Evolutionary conservation across 805 yeast species (phyloP), one percentile per base, ranked within the genome.

Genomic region (Lipomyces chichibuensis): DNA sequence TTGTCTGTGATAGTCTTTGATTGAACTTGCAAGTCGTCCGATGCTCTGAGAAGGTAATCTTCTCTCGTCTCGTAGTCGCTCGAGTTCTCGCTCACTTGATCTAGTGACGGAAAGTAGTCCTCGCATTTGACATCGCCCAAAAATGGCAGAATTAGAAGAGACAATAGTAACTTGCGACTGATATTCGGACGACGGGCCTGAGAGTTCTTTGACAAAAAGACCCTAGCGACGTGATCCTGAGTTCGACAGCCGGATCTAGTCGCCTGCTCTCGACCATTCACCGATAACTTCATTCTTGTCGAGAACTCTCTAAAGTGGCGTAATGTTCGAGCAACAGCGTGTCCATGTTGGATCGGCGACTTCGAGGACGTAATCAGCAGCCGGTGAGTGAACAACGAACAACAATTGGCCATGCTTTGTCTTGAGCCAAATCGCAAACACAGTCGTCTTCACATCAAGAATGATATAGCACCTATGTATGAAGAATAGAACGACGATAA

Each of bases 41-140:
- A 68, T n/a, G 57, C 46, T 2, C 62, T 37, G 17, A 68, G 65
- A 39, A 68, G 27, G 59, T 62, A 68, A n/a, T 68, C 66, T 54
- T 68, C 71, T 6, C 71, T 39, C 14, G 71, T 68, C 27, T 53
- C 63, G 33, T 51, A 63, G 53, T 5, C 37, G 13, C 13, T 13
- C 2, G 69, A 56, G 35, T 33, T 37, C 35, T 60, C 11, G 9
- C 53, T 60, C 9, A 66, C 57, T 32, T 66, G 58, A 17, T 59
- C 66, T 9, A 63, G 60, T 3, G 69, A 60, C 27, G 69, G 69
- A 20, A 66, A 66, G 8, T 11, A 51, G 6, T 27, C 63, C 23
- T 43, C 49, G 49, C 49, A 43, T 3, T 43, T 17, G 20, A 43
- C 49, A n/a, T 43, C 49, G 23, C n/a, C 49, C 23, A 43, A 43